Percentiles rank a stretch among this genome's conserved stretches.
Evolutionary conservation across 768 basidiomycete genomes (phyloP).

Genomic region (Plicaturopsis crispa): DNA sequence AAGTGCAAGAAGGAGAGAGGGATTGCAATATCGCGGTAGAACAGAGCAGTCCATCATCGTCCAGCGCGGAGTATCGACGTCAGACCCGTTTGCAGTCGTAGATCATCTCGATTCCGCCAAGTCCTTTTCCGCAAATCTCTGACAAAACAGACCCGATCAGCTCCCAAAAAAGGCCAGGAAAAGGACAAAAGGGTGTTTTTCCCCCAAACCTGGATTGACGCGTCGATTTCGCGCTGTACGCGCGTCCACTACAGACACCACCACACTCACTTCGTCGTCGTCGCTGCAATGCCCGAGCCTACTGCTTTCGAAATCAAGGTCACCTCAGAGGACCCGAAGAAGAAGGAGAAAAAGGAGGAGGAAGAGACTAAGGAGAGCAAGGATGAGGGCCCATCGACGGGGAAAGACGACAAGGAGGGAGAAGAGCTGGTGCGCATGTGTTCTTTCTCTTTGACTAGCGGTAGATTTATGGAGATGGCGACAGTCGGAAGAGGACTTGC

Average conservation of each 20-base stretch:
- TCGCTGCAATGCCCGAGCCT: constrained; percentile 45
- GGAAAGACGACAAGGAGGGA: constrained; percentile 42
- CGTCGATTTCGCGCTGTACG: constrained; percentile 27
- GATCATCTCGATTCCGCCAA: no score
- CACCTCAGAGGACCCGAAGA: constrained; percentile 67
- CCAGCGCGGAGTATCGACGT: no score
- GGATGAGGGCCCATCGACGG: constrained; percentile 47
- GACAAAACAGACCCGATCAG: no score
- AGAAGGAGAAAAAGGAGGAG: constrained; percentile 45
- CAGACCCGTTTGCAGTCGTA: no score
- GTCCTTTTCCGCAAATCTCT: no score
- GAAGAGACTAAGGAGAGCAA: constrained; percentile 37
- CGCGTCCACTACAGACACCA: constrained; percentile 39
- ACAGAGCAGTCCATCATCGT: no score
- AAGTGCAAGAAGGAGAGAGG: not conserved
- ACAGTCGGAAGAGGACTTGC: constrained; percentile 92
- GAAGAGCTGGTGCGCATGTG: constrained; percentile 69
- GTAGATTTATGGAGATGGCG: constrained; percentile 7
- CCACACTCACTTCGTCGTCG: constrained; percentile 1
- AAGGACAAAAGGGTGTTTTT: no score
- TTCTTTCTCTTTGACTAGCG: constrained; percentile 1
- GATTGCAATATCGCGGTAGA: no score
- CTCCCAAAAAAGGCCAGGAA: no score
- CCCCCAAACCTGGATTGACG: no score
- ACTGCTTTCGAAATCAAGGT: constrained; percentile 57